phyloP scores from a whole-genome alignment of 768 basidiomycete genomes.

The Auriscalpium vulgare region DNA sequence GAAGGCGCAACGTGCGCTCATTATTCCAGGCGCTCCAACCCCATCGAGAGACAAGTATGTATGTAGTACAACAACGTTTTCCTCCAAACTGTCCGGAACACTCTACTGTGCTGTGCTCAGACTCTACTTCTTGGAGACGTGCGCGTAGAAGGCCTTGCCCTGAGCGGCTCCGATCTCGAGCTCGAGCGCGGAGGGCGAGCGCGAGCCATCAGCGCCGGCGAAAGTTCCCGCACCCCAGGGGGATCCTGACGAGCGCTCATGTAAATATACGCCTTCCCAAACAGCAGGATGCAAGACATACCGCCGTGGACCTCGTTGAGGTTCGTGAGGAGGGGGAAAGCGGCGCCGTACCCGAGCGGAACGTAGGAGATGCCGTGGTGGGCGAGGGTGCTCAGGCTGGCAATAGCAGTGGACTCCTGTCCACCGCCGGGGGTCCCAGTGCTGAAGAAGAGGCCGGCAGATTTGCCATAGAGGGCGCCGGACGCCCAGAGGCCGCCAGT shows the following conservation, averaged over 20 bases:
- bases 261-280: not conserved
- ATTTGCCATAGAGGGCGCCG: constrained; percentile 66
- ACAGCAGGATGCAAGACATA: constrained; percentile 21
- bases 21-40: too few species aligned
- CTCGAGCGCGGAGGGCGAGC: constrained; percentile 43
- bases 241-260: constrained; percentile 36
- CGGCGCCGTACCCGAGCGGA: constrained; percentile 59
- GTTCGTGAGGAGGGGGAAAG: constrained; percentile 35
- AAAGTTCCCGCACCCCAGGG: constrained; percentile 74
- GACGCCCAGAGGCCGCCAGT: constrained; percentile 59
- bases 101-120: too few species aligned
- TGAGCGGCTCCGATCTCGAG: constrained; percentile 42
- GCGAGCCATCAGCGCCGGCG: constrained; percentile 36
- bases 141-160: constrained; percentile 42
- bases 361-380: constrained; percentile 73
- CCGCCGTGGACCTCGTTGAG: constrained; percentile 50
- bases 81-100: too few species aligned
- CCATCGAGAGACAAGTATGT: too few species aligned
- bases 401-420: constrained; percentile 57
- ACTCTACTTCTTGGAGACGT: constrained; percentile 24
- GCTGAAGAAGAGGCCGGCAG: constrained; percentile 66
- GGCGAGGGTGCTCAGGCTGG: constrained; percentile 45
- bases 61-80: too few species aligned
- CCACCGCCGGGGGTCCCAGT: constrained; percentile 72
- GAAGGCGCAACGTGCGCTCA: too few species aligned